Evolutionary conservation across 192 early-diverging fungal genomes (phyloP), one percentile per base, ranked within the genome.

Genomic region (Physocladia obscura): DNA sequence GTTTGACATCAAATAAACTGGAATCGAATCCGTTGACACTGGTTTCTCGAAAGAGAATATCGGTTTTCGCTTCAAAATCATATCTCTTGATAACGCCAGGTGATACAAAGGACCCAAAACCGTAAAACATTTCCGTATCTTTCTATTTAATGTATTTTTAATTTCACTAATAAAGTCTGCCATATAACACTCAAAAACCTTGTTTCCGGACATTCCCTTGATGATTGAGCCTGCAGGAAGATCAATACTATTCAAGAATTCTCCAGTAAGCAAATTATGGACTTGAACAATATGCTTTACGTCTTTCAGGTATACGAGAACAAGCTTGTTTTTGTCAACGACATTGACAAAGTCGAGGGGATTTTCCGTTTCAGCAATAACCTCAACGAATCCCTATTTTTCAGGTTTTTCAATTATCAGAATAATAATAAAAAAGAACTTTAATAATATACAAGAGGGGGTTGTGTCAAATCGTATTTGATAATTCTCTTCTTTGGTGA

Each of bases 401-500:
- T 15, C 17, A 59, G 15, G 17, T 0, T 0, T 34, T 59, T 36
- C n/a, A 47, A 24, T 1, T 11, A 22, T 0, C 11, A 13, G 35
- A 34, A 34, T 15, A 59, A 59, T 59, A 6, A 19, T 13, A 1
- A 59, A 29, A 59, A 26, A 29, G 11, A 35, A 59, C 36, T 13
- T 47, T 29, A 17, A 17, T 79, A 27, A 22, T 0, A 11, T 44
- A 3, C 21, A 36, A 13, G 11, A 37, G 38, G 59, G 26, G 84
- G 83, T 47, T 5, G 44, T 51, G 62, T 34, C 27, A 91, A 49
- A 62, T 91, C 89, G 69, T 85, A 89, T 69, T 77, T 83, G 52
- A 88, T 80, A 55, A 91, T 63, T 35, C 84, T 78, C 39, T 70
- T 61, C 29, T 83, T 87, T 30, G 90, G 88, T 11, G 90, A 86